Percentiles rank a stretch among this genome's conserved stretches.
Conservation (phyloP, 2,329 filamentous ascomycete genomes). For the Fusarium decemcellulare region DNA sequence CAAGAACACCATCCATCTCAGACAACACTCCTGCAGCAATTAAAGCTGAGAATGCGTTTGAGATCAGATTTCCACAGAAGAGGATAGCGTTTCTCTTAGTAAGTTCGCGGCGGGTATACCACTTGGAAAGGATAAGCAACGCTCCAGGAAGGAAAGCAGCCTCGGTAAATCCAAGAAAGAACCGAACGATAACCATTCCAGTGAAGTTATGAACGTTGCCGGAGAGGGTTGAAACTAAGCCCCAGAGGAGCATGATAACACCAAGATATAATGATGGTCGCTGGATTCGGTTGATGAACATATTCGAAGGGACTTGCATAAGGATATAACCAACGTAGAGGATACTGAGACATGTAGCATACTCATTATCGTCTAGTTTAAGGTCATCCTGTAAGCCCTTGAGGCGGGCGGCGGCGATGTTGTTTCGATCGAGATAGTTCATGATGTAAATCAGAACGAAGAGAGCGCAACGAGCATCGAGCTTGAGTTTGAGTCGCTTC, state of each 20-base stretch:
- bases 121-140: conserved; percentile 74
- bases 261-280: conserved; percentile 67
- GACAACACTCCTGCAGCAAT: conserved; percentile 71
- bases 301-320: conserved; percentile 74
- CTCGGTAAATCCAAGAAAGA: conserved; percentile 74
- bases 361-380: conserved; percentile 68
- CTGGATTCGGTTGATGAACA: conserved; percentile 68
- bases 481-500: conserved; percentile 76
- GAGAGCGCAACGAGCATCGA: conserved; percentile 77
- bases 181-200: conserved; percentile 69
- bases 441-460: conserved; percentile 82
- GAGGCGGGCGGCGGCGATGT: conserved; percentile 77
- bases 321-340: conserved; percentile 77
- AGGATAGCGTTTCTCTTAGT: conserved; percentile 69
- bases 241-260: conserved; percentile 71
- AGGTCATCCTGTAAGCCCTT: conserved; percentile 75
- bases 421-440: conserved; percentile 80
- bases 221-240: conserved; percentile 70
- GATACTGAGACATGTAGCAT: conserved; percentile 74
- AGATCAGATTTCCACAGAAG: conserved; percentile 72
- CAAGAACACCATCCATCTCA: conserved; percentile 68
- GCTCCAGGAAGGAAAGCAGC: conserved; percentile 76
- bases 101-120: conserved; percentile 75
- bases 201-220: conserved; percentile 66
- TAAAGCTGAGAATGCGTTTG: conserved; percentile 72